These are phyloP conservation scores for Neophaeococcomyces mojaviensis DNA, from an alignment of 2,329 filamentous ascomycete species.

Conservation along the genomic window DNA sequence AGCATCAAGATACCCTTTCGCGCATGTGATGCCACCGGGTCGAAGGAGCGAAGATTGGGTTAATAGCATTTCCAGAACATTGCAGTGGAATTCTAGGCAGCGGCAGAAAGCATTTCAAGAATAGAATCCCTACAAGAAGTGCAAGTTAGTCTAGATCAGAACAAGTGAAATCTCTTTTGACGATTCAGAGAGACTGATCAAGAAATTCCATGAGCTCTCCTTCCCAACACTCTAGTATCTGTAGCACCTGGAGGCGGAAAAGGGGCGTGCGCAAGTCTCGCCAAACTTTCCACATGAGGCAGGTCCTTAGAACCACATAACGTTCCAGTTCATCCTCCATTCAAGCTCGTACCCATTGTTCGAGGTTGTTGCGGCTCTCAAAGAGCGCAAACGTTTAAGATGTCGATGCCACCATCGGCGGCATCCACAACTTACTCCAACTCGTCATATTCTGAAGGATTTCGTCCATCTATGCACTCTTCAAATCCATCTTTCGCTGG, in stretches of 20 bases:
- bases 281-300: slow-evolving; percentile 10
- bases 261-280: slow-evolving; percentile 7
- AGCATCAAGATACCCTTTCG: slow-evolving; percentile 45
- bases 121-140: slow-evolving; percentile 14
- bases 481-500: slow-evolving; percentile 26
- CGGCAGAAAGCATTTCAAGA: slow-evolving; percentile 36
- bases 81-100: slow-evolving; percentile 45
- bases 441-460: background rate
- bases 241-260: background rate
- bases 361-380: background rate
- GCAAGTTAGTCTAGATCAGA: background rate
- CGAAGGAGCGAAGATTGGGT: slow-evolving; percentile 44
- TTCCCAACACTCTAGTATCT: background rate
- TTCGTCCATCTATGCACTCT: slow-evolving; percentile 11
- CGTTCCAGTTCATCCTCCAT: too few relatives aligned
- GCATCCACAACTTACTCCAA: slow-evolving; percentile 1
- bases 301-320: too few relatives aligned
- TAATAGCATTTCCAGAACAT: slow-evolving; percentile 42
- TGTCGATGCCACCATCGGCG: background rate
- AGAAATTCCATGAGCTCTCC: too few relatives aligned
- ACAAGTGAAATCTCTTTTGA: background rate
- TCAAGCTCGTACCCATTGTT: background rate
- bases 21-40: slow-evolving; percentile 39
- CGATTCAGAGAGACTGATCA: background rate
- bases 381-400: background rate